Conservation (phyloP, 306 rosid species). For the Begonia masoniana region DNA sequence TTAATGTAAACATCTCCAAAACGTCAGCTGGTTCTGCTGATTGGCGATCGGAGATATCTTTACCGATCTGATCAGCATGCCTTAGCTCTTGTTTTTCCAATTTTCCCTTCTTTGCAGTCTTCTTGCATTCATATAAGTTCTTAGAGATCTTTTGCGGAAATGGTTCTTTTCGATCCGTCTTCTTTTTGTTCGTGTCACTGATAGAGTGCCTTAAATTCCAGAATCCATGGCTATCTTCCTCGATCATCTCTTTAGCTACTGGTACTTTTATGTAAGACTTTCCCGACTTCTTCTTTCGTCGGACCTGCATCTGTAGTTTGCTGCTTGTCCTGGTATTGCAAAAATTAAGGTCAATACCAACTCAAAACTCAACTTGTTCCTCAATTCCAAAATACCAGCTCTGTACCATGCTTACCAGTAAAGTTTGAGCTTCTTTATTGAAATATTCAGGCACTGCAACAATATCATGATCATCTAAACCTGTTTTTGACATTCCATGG, state of each 20-base stretch:
- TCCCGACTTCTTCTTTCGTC: constrained; percentile 14
- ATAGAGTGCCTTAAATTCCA: constrained; percentile 20
- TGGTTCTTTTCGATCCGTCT: neutral
- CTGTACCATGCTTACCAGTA: constrained; percentile 25
- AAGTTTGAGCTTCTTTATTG: constrained; percentile 26
- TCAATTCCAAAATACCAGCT: constrained; percentile 3
- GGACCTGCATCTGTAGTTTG: constrained; percentile 12
- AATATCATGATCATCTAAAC: neutral
- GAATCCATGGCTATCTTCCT: constrained; percentile 17
- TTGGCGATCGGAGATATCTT: constrained; percentile 15
- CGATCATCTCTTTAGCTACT: constrained; percentile 2
- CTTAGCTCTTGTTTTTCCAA: constrained; percentile 5
- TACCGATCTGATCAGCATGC: constrained; percentile 13
- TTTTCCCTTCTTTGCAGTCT: neutral
- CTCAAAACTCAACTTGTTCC: neutral
- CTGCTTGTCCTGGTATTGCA: constrained; percentile 24
- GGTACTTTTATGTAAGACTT: constrained; percentile 2
- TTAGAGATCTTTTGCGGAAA: neutral
- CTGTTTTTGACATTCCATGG: constrained; percentile 13
- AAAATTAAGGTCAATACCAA: neutral
- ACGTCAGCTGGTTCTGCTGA: constrained; percentile 34
- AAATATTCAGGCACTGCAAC: constrained; percentile 17
- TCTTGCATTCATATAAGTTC: constrained; percentile 6
- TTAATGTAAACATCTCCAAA: constrained; percentile 33
- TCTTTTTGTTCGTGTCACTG: neutral